Evolutionary conservation across 2,329 filamentous ascomycete species (phyloP).

Genomic region (Calonectria pseudoturangicola): DNA sequence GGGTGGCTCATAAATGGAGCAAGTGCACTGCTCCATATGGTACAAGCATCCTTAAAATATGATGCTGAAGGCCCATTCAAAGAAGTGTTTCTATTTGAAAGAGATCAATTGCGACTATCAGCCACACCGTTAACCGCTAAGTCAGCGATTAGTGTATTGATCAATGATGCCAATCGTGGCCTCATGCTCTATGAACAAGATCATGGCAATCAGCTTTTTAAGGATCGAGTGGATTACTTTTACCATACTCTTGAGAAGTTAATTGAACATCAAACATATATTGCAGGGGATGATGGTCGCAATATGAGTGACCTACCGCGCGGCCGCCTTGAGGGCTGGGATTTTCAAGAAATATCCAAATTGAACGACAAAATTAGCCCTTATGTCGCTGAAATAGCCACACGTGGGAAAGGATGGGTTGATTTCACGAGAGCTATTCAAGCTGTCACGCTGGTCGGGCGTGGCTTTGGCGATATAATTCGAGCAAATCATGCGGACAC

Average conservation of each 20-base stretch:
- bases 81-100: slow-evolving; percentile 6
- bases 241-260: slow-evolving; percentile 48
- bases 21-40: slow-evolving; percentile 51
- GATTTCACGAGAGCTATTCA: slow-evolving; percentile 19
- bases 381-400: not conserved
- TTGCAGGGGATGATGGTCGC: not conserved
- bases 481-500: not conserved
- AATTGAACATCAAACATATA: slow-evolving; percentile 17
- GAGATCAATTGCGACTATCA: slow-evolving; percentile 21
- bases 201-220: not conserved
- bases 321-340: not conserved
- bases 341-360: not conserved
- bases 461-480: slow-evolving; percentile 17
- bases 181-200: slow-evolving; percentile 25
- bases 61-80: slow-evolving; percentile 18
- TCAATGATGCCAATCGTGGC: not conserved
- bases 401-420: slow-evolving; percentile 10
- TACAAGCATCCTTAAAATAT: slow-evolving; percentile 46
- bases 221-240: slow-evolving; percentile 42
- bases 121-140: not conserved
- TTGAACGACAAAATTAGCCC: not conserved
- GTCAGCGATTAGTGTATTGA: slow-evolving; percentile 27
- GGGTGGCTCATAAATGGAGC: slow-evolving; percentile 56
- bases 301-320: not conserved
- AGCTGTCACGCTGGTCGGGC: slow-evolving; percentile 5